Evolutionary conservation across 1,284 basidiomycete species (phyloP).

Genomic region (Abortiporus biennis): DNA sequence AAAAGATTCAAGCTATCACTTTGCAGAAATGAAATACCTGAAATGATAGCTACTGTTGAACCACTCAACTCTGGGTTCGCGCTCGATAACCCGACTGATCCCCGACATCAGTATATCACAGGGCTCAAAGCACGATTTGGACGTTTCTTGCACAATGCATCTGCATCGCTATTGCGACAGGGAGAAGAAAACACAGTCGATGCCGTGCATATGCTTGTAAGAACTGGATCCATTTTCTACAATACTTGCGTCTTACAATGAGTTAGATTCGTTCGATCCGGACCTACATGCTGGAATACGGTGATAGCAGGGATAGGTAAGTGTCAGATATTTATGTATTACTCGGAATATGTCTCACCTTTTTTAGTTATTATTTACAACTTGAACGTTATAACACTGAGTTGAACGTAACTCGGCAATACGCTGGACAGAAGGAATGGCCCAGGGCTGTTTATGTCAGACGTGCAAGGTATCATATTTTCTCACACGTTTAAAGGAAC

Average conservation of each 20-base stretch:
- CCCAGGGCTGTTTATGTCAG: constrained; percentile 63
- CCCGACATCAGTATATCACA: constrained; percentile 60
- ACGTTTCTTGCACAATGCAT: constrained; percentile 66
- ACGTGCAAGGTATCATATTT: constrained; percentile 43
- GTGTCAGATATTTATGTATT: constrained; percentile 7
- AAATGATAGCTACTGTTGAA: constrained; percentile 61
- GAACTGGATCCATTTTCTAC: constrained; percentile 15
- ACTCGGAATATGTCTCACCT: not conserved
- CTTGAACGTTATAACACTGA: constrained; percentile 57
- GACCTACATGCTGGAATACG: constrained; percentile 66
- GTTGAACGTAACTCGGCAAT: constrained; percentile 56
- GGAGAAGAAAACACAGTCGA: constrained; percentile 89
- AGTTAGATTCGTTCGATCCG: constrained; percentile 55
- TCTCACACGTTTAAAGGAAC: not conserved
- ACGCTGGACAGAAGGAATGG: constrained; percentile 67
- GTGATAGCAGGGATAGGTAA: constrained; percentile 61
- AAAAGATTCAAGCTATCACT: constrained; percentile 8
- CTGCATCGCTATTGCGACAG: constrained; percentile 57
- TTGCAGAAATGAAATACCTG: constrained; percentile 56
- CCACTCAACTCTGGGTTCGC: constrained; percentile 64
- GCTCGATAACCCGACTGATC: constrained; percentile 62
- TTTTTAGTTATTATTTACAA: constrained; percentile 49
- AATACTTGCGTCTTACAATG: constrained; percentile 1
- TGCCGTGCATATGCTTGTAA: constrained; percentile 65
- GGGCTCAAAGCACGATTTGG: constrained; percentile 63